These are phyloP conservation scores for Manihot esculenta DNA, from an alignment of 441 rosid species.

Conservation along the genomic window DNA sequence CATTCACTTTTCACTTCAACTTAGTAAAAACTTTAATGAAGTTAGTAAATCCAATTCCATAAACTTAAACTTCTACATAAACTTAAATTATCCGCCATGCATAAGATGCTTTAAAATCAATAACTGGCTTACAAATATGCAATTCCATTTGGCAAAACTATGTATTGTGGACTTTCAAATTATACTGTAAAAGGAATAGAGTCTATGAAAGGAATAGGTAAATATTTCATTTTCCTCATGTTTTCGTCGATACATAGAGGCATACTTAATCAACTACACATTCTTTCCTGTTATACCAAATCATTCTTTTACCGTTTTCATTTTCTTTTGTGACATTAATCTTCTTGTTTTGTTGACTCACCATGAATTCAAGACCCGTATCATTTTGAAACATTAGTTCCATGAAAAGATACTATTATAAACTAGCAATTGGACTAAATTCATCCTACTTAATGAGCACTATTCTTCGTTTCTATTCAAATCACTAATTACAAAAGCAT, in stretches of 20 bases:
- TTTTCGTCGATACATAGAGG: slow-evolving; percentile 2
- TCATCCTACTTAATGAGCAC: neutral
- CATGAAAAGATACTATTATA: neutral
- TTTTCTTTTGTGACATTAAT: too few relatives aligned
- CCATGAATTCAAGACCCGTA: slow-evolving; percentile 11
- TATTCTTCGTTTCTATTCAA: slow-evolving; percentile 5
- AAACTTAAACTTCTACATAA: too few relatives aligned
- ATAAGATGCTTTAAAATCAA: slow-evolving; percentile 3
- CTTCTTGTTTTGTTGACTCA: too few relatives aligned
- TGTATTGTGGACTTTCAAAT: neutral
- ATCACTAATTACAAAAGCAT: neutral
- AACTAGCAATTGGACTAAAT: neutral
- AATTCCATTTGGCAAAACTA: neutral
- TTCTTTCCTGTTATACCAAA: neutral
- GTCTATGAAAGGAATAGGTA: neutral
- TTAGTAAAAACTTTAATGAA: neutral
- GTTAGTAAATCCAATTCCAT: neutral
- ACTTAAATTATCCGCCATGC: neutral
- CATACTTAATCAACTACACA: neutral
- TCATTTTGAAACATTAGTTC: neutral
- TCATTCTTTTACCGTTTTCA: too few relatives aligned
- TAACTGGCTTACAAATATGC: neutral
- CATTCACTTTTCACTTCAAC: neutral
- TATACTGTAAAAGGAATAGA: too few relatives aligned
- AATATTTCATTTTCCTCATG: neutral